Base-by-base conservation (phyloP, 1,284 basidiomycete species). In the Malassezia dermatis region DNA sequence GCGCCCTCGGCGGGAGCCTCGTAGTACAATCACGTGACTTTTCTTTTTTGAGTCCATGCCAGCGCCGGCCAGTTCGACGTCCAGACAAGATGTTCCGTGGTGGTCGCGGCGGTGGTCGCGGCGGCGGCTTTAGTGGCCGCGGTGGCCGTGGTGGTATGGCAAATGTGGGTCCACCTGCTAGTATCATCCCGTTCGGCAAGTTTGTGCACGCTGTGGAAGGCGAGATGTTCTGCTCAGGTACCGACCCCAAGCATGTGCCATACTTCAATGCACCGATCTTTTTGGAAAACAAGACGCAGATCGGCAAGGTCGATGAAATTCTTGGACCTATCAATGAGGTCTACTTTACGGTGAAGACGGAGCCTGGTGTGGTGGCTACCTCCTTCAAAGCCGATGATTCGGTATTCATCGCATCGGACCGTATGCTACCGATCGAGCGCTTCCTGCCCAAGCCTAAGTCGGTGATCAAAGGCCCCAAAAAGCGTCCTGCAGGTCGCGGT, bases 231-330 rank as follows among this genome's bases (percentile, higher is more conserved):
- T 99, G 94, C 77, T 80, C 84, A 10, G 89, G 89, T 11, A 78
- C 84, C 32, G 82, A 89, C 75, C 78, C 60, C 8, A 58, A 66
- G 56, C 67, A 77, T 66, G 77, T 99, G 13, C 94, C 94, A 0
- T 94, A 94, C 78, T 99, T 99, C 81, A 99, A 99, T 76, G 93
- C 94, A 0, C 93, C 94, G 51, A 94, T 99, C 75, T 99, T 95
- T 77, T 82, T 99, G 48, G 85, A 89, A 79, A 98, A 98, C 79
- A 99, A 96, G 79, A 89, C 90, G 8, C 82, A 83, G 60, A 89
- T 95, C 62, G 90, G 90, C 62, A 93, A 91, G 77, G 86, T 95
- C 34, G 90, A 95, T 77, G 90, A 95, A 76, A 94, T 95, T 62
- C 81, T 95, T 15, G 90, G 90, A 0, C 94, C 94, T 10, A 93